Evolutionary conservation across 352 stramenopile genomes (phyloP), one percentile per base, ranked within the genome.

Genomic region (Pythium guiyangense): DNA sequence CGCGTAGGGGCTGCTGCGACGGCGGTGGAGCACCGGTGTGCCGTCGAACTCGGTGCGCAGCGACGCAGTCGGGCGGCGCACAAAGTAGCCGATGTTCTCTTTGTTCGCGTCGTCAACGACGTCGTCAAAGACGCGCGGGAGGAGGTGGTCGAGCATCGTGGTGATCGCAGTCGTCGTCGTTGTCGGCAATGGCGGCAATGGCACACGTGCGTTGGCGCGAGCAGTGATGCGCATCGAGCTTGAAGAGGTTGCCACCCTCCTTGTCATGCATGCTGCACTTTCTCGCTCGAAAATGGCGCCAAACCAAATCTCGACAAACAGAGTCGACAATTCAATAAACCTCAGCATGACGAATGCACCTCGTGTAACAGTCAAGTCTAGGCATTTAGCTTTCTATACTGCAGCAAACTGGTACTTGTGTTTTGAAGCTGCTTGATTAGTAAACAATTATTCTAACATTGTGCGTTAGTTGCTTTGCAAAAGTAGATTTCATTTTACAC

Each of bases 51-150:
- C 45, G 43, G 31, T 48, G 35, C 59, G 52, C 29, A 62, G 49
- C 18, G 48, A 62, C 20, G 56, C 49, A 9, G 52, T 59, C 15
- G 64, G 68, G 9, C 71, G 67, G 25, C 69, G 72, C 54, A 86
- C 69, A 34, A 78, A 63, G 53, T 83, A 79, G 37, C 74, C 79
- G n/a, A 78, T 56, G 64, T 89, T 89, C 60, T 89, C 79, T 68
- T 89, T 89, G 64, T 89, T 74, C 55, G 51, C 57, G 47, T 87
- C 72, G 52, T 83, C 67, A 35, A 69, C 62, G 49, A 65, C 59
- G 27, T 84, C 69, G 57, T 64, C 59, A 54, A 70, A 79, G 27
- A 78, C 59, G 37, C 71, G 69, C 26, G 71, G 69, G 62, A 77
- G 39, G 48, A 79, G 44, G 55, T 73, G 66, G 51, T 77, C 67